Base-by-base conservation (phyloP, 106 monocot genomes). In the Chionographis japonica region DNA sequence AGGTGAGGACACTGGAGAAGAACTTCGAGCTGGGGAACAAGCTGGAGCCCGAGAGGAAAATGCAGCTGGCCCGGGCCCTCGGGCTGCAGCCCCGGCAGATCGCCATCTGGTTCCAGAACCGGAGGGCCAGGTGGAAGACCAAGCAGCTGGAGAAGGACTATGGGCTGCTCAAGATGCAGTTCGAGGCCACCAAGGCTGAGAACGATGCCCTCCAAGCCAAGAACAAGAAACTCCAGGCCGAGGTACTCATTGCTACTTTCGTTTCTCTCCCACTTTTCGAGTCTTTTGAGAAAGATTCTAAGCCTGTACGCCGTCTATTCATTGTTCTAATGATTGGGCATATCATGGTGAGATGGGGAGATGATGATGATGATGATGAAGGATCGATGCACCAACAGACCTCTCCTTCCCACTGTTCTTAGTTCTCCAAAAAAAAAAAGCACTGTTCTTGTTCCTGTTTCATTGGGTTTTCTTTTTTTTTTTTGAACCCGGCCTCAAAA, bases 61-160 rank as follows among this genome's bases (percentile, higher is more conserved):
- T 80, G 78, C 93, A 89, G 75, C 75, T 93, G 40, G 93, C 93
- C 4, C 63, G 75, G 37, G 81, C 84, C 4, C 84, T 93, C 17
- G 86, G 93, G 9, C 74, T 93, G 40, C 89, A 86, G 69, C 93
- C 93, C 0, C 67, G 93, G 60, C 93, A 93, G 72, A 74, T 93
- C 15, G 93, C 93, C 8, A 89, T 94, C 49, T 90, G 93, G 93
- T 93, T 93, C 72, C 93, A 93, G 72, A 93, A 93, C 69, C 58
- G 93, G 56, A 73, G 93, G 59, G 93, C 93, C 12, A 81, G 93
- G 79, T 93, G 93, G 89, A 93, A 93, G 81, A 89, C 93, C 0
- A 93, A 93, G 70, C 81, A 89, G 40, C 38, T 93, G 58, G 93
- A 93, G 79, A 93, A 78, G 75, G 93, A 93, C 17, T 93, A 86